Evolutionary conservation across 768 basidiomycete genomes (phyloP), one percentile per base, ranked within the genome.

Genomic region (Lentinula lateritia): DNA sequence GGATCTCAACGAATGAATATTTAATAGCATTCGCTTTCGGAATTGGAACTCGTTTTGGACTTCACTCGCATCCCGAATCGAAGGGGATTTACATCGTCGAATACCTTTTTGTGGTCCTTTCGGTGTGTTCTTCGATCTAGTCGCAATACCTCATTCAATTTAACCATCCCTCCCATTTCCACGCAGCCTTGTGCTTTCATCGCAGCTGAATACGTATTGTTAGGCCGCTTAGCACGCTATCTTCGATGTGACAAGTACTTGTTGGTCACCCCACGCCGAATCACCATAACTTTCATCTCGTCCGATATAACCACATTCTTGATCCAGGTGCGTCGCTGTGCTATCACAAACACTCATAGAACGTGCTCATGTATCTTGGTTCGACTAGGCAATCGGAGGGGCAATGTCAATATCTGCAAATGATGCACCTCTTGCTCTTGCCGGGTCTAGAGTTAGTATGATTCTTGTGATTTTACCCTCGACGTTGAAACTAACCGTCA

Each of bases 21-120:
- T 43, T 2, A 23, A 3, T 41, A 88, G 86, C 79, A 6, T 87
- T 86, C 62, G 79, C 81, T 0, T 65, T 81, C 13, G 87, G 88
- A 10, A 72, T 89, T 46, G 79, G 74, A 2, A 74, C 76, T 48
- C 82, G 88, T 2, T 86, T 85, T 58, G 83, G 76, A 34, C 69
- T 88, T 58, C 83, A 84, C 67, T 62, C 66, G 1, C 66, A 83
- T 63, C 85, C 86, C 0, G 80, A 87, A 60, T 82, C 78, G 23
- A 74, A 75, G 60, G 77, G 75, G 3, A 70, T 82, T 5, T 86
- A 84, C 67, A 86, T 86, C 57, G 70, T 74, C 0, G 80, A 85
- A 68, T 83, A 87, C 63, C 69, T 87, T 8, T 79, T 87, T 67
- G 79, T 87, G 62, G 85, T 84, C 7, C 76, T 88, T 50, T 83